phyloP scores from a whole-genome alignment of 2,329 filamentous ascomycete genomes.

The Aureobasidium sp. region DNA sequence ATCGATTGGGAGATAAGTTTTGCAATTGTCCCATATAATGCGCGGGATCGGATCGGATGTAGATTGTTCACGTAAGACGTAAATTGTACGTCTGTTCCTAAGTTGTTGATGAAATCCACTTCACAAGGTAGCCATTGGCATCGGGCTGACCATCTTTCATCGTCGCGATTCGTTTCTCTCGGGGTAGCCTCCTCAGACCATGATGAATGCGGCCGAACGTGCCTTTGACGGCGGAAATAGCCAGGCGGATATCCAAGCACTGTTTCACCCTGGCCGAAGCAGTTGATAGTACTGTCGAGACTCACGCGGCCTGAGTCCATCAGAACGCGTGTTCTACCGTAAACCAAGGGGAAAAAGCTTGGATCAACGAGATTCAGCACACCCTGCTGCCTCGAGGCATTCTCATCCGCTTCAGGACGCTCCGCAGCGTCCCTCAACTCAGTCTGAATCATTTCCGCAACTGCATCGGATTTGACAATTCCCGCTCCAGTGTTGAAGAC shows the following conservation, averaged over 20 bases:
- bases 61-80: conserved; percentile 24
- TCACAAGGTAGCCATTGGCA: conserved; percentile 23
- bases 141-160: conserved; percentile 4
- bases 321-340: conserved; percentile 27
- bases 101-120: conserved; percentile 12
- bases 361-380: conserved; percentile 16
- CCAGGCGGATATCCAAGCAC: not conserved
- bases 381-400: not conserved
- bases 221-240: not conserved
- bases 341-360: conserved; percentile 28
- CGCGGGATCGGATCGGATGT: not conserved
- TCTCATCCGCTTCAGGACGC: not conserved
- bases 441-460: conserved; percentile 1
- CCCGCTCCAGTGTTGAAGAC: not conserved
- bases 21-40: conserved; percentile 20
- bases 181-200: not conserved
- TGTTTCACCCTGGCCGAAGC: conserved; percentile 19
- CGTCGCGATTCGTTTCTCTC: not conserved
- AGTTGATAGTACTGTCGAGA: conserved; percentile 24
- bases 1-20: conserved; percentile 18
- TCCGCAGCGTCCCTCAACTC: not conserved
- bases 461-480: not conserved
- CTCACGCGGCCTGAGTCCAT: conserved; percentile 16
- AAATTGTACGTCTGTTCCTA: conserved; percentile 12
- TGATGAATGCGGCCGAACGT: not conserved